These are phyloP conservation scores for Rhodotorula toruloides DNA, from an alignment of 768 basidiomycete genomes.

Conservation along the genomic window DNA sequence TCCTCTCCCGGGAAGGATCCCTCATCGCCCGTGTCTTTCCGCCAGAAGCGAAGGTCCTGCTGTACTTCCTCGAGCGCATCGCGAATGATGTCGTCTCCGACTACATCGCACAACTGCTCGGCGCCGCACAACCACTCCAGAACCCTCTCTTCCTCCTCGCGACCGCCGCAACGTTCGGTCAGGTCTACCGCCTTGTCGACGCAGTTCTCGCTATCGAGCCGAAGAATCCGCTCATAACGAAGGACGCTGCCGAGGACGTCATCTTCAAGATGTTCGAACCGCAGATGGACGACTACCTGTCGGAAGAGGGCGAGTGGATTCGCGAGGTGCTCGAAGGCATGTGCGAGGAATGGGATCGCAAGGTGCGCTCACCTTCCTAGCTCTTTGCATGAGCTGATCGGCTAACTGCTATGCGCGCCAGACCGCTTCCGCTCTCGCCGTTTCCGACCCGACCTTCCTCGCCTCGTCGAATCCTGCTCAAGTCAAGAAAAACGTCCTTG, in stretches of 20 bases:
- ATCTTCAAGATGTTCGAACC: conserved; percentile 90
- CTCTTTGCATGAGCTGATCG: too few species aligned
- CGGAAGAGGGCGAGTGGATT: conserved; percentile 80
- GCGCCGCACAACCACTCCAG: conserved; percentile 68
- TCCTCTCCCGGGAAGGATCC: conserved; percentile 68
- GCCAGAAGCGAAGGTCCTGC: conserved; percentile 64
- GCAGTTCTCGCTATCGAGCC: conserved; percentile 60
- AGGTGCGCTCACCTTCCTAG: conserved; percentile 52
- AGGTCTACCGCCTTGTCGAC: conserved; percentile 81
- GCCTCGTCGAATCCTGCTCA: conserved; percentile 79
- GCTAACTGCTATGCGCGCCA: not conserved
- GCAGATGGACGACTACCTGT: conserved; percentile 96
- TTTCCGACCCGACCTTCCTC: conserved; percentile 59
- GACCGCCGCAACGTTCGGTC: conserved; percentile 80
- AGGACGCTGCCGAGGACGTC: conserved; percentile 68
- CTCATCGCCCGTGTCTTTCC: conserved; percentile 84
- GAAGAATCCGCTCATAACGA: conserved; percentile 50
- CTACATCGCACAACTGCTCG: conserved; percentile 72
- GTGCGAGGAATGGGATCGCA: conserved; percentile 72
- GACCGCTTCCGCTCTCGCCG: conserved; percentile 32
- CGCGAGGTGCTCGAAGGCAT: conserved; percentile 68
- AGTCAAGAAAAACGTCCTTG: conserved; percentile 85
- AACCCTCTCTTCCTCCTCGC: conserved; percentile 71
- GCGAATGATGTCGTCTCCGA: conserved; percentile 77
- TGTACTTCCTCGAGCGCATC: conserved; percentile 76